Conservation (phyloP, 148 eudicot genomes). For the Vaccinium darrowii region DNA sequence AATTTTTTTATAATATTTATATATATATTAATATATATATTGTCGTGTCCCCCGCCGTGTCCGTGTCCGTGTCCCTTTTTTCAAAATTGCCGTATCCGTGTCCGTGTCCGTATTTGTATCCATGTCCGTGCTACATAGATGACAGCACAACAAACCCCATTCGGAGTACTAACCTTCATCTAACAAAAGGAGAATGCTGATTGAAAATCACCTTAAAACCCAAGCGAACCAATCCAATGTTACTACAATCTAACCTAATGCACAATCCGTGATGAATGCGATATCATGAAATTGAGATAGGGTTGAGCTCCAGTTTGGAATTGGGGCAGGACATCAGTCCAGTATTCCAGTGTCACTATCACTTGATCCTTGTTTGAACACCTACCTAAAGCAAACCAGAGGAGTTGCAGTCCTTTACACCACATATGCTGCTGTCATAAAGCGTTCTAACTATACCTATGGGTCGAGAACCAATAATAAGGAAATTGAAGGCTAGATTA, state of each 20-base stretch:
- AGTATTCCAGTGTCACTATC: background rate
- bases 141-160: background rate
- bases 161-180: background rate
- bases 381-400: background rate
- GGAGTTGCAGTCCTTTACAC: background rate
- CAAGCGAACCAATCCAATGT: background rate
- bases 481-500: background rate
- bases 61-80: too few relatives aligned
- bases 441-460: background rate
- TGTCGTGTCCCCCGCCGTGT: too few relatives aligned
- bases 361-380: constrained; percentile 13
- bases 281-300: background rate
- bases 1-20: too few relatives aligned
- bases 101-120: too few relatives aligned
- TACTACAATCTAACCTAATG: background rate
- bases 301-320: background rate
- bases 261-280: background rate
- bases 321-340: background rate
- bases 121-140: too few relatives aligned
- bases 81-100: too few relatives aligned
- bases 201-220: background rate
- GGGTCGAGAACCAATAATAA: background rate
- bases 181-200: background rate
- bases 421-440: background rate
- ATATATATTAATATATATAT: too few relatives aligned